phyloP scores from a whole-genome alignment of 129 eudicot genomes.

The Daucus carota region DH1_v3.0 NC_030381.2:46403501-46404000 shows the following conservation, averaged over 20 bases:
- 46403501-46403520: neutral
- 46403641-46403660: neutral
- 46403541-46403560: neutral
- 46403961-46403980: too few relatives aligned
- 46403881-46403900: too few relatives aligned
- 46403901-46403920: too few relatives aligned
- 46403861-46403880: neutral
- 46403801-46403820: neutral
- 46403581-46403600: neutral
- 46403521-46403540: neutral
- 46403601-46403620: neutral
- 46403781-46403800: neutral
- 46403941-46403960: too few relatives aligned
- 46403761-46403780: neutral
- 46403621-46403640: neutral
- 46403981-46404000: too few relatives aligned
- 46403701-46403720: neutral
- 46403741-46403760: neutral
- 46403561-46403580: neutral
- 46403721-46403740: neutral
- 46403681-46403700: neutral
- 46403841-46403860: neutral
- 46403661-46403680: neutral
- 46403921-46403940: too few relatives aligned
- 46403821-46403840: neutral